Base-by-base conservation (phyloP, 2,329 filamentous ascomycete genomes). In the Calonectria pteridis region DNA sequence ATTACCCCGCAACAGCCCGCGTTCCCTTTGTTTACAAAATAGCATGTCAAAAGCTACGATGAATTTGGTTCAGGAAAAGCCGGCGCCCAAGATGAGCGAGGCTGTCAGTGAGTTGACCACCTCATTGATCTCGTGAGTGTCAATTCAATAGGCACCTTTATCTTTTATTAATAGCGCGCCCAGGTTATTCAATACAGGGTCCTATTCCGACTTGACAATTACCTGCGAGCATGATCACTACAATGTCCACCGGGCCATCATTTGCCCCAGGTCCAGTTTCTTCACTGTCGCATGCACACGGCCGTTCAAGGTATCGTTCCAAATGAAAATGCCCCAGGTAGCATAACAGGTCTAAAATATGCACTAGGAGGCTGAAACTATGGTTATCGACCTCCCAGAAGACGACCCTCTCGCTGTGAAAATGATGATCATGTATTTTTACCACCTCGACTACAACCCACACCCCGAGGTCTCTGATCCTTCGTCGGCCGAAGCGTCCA, bases 371-470 rank as follows among this genome's bases (percentile, higher is more conserved):
- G 55, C 55, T 4, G 23, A 28, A 6, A 62, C 55, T 1, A 28
- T 23, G 16, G 33, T 62, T 10, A 40, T 62, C 23, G 14, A 62
- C 26, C 55, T 62, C 35, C 55, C 33, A n/a, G 55, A 62, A 20
- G 55, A 62, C 4, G 55, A 62, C 55, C 55, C 55, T 40, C 23
- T 62, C 4, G 55, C 55, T 20, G 55, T 62, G 26, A 23, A 37
- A 29, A 62, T 62, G 55, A 62, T 62, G 55, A 10, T 62, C 14
- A 62, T 40, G 55, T 62, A 62, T 20, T 40, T 62, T 20, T 62
- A 62, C 23, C 55, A 62, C n/a, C 33, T 62, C 6, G 55, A 62
- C 29, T 62, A 62, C 55, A 62, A 28, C 55, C 33, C 55, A 3
- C 55, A 62, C 26, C 20, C 55, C 14, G 55, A 62, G 55, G 3